Base-by-base conservation (phyloP, 805 yeast species). In the Metschnikowia drakensbergensis region DNA sequence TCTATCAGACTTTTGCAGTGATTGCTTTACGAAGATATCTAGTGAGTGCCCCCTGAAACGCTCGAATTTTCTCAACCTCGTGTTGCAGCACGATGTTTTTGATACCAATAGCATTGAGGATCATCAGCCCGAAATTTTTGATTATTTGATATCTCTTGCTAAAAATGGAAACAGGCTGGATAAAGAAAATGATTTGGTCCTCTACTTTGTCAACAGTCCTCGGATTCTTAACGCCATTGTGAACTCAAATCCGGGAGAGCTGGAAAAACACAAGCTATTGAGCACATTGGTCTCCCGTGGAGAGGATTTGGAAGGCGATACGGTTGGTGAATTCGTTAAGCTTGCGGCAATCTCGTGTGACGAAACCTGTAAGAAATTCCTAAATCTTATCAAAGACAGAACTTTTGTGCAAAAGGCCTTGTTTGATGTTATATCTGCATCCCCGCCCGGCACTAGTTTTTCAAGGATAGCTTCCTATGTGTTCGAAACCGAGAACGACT, bases 71-170 rank as follows among this genome's bases (percentile, higher is more conserved):
- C 42, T 53, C 13, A 13, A 26, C 9, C 28, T 51, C 11, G 33
- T 49, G 27, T 30, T 42, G n/a, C 35, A 47, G n/a, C 36, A 13
- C 32, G 30, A 36, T 23, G 7, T 42, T 4, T 29, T 42, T 31
- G 37, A 45, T 13, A 6, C 32, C 3, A 36, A n/a, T 11, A 34
- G 45, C 6, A 28, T 47, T 26, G 44, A 44, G 35, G 48, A 49
- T 2, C 23, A 38, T 6, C 58, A 45, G 42, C 58, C 63, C 3
- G 62, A 61, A 3, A 58, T 77, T 4, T 49, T 67, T 5, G 47
- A 55, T 1, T 65, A 67, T 37, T 50, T 80, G 10, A 60, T 62
- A 25, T 36, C 53, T 3, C 53, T 76, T 22, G 66, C 74, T 1
- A 46, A 53, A 23, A 62, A 60, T 26, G 48, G 50, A 6, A 51